Conservation (phyloP, 345 rosid species). For the Bruguiera gymnorhiza region DNA sequence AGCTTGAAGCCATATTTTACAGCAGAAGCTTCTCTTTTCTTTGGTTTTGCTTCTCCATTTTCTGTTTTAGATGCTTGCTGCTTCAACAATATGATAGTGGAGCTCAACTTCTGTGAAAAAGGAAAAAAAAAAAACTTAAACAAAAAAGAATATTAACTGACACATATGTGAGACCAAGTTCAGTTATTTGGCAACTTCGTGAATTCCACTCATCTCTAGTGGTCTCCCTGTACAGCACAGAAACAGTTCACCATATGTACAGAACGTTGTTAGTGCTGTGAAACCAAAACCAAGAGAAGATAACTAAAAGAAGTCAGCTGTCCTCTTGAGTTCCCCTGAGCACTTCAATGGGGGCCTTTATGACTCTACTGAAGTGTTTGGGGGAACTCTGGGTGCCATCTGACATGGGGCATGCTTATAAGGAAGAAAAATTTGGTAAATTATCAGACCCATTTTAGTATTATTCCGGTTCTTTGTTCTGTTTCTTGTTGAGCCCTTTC, state of each 20-base stretch:
- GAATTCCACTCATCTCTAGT: neutral
- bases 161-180: neutral
- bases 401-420: neutral
- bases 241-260: neutral
- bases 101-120: too few species aligned
- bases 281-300: neutral
- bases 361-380: constrained; percentile 33
- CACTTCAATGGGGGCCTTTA: constrained; percentile 29
- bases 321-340: constrained; percentile 37
- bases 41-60: too few species aligned
- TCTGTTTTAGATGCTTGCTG: too few species aligned
- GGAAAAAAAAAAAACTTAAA: too few species aligned
- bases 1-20: too few species aligned
- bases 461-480: too few species aligned
- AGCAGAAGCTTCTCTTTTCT: too few species aligned
- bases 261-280: neutral
- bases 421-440: too few species aligned
- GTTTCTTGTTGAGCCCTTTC: too few species aligned
- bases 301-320: constrained; percentile 16
- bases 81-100: too few species aligned
- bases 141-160: too few species aligned
- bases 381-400: constrained; percentile 33
- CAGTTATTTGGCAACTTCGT: neutral
- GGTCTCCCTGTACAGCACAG: neutral
- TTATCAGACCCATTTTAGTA: too few species aligned